Evolutionary conservation across 441 rosid species (phyloP).

Genomic region (Euphorbia celastroides): DNA sequence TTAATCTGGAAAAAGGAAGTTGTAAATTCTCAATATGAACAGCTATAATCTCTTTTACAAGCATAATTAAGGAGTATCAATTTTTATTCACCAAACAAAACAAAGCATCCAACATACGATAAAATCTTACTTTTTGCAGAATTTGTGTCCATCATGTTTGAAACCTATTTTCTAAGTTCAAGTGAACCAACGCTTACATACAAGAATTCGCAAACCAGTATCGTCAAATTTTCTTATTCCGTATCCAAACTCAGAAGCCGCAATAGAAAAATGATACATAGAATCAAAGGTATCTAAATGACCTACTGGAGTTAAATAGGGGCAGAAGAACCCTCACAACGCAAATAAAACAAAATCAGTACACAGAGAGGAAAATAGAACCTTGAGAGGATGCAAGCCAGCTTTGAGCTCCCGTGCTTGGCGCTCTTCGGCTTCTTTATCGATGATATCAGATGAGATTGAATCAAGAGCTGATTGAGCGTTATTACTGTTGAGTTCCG

Average conservation of each 20-base stretch:
- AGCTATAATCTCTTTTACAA: neutral
- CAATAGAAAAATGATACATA: neutral
- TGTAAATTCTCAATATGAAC: no score
- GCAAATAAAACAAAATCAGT: neutral
- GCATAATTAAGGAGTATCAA: neutral
- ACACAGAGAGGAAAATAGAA: slow-evolving; percentile 8
- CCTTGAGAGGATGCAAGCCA: slow-evolving; percentile 91
- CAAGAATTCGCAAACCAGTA: neutral
- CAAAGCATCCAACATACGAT: neutral
- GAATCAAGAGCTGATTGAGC: slow-evolving; percentile 15
- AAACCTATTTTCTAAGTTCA: neutral
- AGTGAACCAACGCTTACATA: neutral
- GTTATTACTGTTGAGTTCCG: slow-evolving; percentile 31
- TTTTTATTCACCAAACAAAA: neutral
- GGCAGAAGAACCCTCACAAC: neutral
- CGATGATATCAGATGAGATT: slow-evolving; percentile 21
- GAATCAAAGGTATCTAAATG: neutral
- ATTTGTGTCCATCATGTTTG: neutral
- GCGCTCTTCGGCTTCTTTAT: slow-evolving; percentile 61
- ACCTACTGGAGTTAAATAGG: neutral
- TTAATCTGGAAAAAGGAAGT: neutral
- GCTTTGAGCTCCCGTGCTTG: slow-evolving; percentile 76
- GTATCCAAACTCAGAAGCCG: neutral
- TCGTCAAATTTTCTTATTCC: neutral
- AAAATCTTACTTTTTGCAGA: neutral